These are phyloP conservation scores for Trichocomaceae sp. DNA, from an alignment of 2,329 filamentous ascomycete species.

Conservation along the genomic window DNA sequence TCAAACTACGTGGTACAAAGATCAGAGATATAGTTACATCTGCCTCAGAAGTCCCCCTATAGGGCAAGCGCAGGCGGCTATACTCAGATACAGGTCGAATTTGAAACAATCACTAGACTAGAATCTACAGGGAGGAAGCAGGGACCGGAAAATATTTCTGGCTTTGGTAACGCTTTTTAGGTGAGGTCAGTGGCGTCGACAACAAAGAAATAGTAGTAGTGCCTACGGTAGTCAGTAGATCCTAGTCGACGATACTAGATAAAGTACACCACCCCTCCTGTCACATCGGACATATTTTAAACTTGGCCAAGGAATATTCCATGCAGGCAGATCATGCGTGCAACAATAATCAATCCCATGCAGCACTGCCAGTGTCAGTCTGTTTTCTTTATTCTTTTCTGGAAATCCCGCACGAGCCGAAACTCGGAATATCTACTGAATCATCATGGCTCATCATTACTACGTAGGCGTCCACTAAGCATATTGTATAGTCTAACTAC, in stretches of 20 bases:
- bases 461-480: background rate
- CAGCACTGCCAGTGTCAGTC: background rate
- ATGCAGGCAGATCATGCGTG: background rate
- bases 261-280: background rate
- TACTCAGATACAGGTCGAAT: too few relatives aligned
- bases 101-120: too few relatives aligned
- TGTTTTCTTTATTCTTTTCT: background rate
- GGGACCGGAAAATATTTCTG: too few relatives aligned
- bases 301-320: background rate
- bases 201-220: too few relatives aligned
- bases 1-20: background rate
- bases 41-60: too few relatives aligned
- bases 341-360: background rate
- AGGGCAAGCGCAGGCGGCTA: too few relatives aligned
- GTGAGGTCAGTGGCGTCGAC: too few relatives aligned
- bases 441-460: background rate
- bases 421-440: background rate
- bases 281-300: background rate
- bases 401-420: background rate
- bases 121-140: too few relatives aligned
- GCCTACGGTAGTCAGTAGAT: too few relatives aligned
- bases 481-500: too few relatives aligned
- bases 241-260: background rate
- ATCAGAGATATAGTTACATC: background rate
- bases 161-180: too few relatives aligned